Evolutionary conservation across 2,329 filamentous ascomycete genomes (phyloP), one percentile per base, ranked within the genome.

Genomic region (Phaeosphaeria sp.): DNA sequence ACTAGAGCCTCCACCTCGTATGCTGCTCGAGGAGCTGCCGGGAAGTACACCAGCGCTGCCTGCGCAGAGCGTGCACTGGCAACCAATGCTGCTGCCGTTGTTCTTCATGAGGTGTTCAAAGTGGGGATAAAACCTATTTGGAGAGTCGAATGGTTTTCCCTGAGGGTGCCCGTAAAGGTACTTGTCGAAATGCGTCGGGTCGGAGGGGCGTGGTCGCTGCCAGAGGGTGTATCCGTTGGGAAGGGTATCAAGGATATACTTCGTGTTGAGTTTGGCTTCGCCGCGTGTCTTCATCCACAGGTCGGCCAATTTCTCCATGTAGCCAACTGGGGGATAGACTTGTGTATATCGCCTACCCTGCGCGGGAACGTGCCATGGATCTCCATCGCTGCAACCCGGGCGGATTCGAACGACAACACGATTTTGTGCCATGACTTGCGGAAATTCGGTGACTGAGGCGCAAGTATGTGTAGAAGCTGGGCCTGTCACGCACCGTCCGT

Each of bases 101-200:
- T 81, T 78, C 15, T 81, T 78, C 81, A 87, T 86, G 22, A 88
- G 67, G 68, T 82, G 79, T 50, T 80, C 74, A 67, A 89, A 88
- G 58, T 89, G 87, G 0, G 82, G 81, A 49, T 80, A 85, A 62
- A 87, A 87, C 3, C 81, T 74, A 20, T 79, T 79, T 0, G 82
- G 79, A 0, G 86, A 88, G 46, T 86, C 80, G 55, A 84, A 88
- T 17, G 72, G 75, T 48, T 76, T 75, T 7, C 80, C 80, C 7
- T 74, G 72, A 0, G 84, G 85, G 67, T 89, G 85, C 0, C 87
- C 87, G 54, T 79, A 88, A 0, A 88, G 73, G 54, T 84, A 87
- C 49, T 81, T 80, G 67, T 88, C 86, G 8, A 80, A 65, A 69
- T 84, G 71, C 42, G 56, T 48, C 55, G 77, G 42, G 0, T 78